Conservation (phyloP, 371 early-diverging fungal genomes). For the Mortierella sp. region DNA sequence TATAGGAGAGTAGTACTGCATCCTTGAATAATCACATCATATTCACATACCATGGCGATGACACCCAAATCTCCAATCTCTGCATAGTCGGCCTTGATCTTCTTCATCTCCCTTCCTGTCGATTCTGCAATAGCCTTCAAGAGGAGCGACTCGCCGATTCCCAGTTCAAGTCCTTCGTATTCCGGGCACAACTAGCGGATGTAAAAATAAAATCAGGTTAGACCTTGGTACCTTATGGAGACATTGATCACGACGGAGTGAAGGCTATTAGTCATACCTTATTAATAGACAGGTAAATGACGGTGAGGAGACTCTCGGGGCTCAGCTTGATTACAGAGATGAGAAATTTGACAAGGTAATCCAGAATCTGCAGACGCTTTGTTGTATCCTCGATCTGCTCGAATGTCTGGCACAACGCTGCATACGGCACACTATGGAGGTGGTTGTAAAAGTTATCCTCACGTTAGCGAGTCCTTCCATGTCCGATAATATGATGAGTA, state of each 20-base stretch:
- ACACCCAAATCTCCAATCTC: constrained; percentile 93
- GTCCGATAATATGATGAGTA: background rate
- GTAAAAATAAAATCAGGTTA: background rate
- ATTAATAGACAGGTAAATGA: constrained; percentile 94
- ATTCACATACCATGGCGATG: constrained; percentile 81
- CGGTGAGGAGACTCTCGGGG: constrained; percentile 79
- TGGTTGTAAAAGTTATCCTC: background rate
- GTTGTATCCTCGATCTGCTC: constrained; percentile 82
- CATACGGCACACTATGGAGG: constrained; percentile 79
- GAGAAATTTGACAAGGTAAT: constrained; percentile 84
- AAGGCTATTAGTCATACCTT: constrained; percentile 64
- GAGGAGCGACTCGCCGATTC: constrained; percentile 95
- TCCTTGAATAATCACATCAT: background rate
- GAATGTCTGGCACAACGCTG: constrained; percentile 89
- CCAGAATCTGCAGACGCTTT: constrained; percentile 86
- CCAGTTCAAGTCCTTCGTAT: constrained; percentile 96
- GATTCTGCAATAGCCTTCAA: constrained; percentile 95
- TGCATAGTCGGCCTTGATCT: constrained; percentile 85
- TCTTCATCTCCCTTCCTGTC: constrained; percentile 81
- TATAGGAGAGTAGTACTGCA: background rate
- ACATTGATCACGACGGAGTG: background rate
- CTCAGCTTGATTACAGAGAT: constrained; percentile 76
- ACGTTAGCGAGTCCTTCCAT: background rate
- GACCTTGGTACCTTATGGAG: background rate
- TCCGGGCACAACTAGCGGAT: constrained; percentile 87